These are phyloP conservation scores for Gracilaria caudata DNA, from an alignment of 23 red algal species.

Conservation along the genomic window DNA sequence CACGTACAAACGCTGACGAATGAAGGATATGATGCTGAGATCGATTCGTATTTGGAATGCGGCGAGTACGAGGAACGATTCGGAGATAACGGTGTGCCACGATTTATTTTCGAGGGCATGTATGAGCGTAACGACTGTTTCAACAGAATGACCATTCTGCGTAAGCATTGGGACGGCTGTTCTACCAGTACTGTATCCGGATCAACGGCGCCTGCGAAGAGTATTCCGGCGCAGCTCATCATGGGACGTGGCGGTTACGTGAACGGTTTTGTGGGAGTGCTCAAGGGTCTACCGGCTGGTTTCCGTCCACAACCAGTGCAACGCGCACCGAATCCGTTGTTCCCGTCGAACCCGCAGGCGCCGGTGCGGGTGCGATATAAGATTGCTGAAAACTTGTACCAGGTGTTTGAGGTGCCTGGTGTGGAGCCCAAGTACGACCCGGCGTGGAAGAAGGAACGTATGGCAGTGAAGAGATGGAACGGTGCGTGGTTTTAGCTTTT, in stretches of 20 bases:
- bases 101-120: conserved; percentile 60
- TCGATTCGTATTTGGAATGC: conserved; percentile 76
- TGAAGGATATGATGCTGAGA: conserved; percentile 78
- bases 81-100: conserved; percentile 49
- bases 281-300: conserved; percentile 36
- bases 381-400: conserved; percentile 65
- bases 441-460: conserved; percentile 60
- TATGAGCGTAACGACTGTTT: conserved; percentile 50
- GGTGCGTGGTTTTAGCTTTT: conserved; percentile 58
- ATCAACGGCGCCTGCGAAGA: conserved; percentile 43
- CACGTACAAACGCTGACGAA: conserved; percentile 43
- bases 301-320: conserved; percentile 19
- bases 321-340: background rate
- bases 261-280: conserved; percentile 34
- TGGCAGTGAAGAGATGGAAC: conserved; percentile 40
- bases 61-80: conserved; percentile 80
- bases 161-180: conserved; percentile 21
- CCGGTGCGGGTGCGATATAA: conserved; percentile 34
- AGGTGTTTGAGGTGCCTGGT: conserved; percentile 49
- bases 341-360: conserved; percentile 54
- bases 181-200: conserved; percentile 51
- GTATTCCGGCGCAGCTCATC: conserved; percentile 27
- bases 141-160: conserved; percentile 58
- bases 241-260: conserved; percentile 63
- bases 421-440: conserved; percentile 10